Evolutionary conservation across 805 yeast genomes (phyloP).

Genomic region (Pichia nakasei): DNA sequence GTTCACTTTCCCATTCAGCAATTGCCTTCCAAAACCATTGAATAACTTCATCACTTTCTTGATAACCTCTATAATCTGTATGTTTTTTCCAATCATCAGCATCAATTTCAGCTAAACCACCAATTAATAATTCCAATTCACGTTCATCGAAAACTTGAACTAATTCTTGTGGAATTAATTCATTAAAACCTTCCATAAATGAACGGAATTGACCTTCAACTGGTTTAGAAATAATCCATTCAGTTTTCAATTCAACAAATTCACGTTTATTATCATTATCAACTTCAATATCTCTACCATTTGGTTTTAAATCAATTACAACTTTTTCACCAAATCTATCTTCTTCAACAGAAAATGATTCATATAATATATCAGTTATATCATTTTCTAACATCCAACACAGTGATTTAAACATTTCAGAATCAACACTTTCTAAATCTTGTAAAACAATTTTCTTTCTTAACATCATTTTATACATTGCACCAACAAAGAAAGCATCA

Average conservation of each 20-base stretch:
- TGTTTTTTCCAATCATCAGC: conserved; percentile 99
- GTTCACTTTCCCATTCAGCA: conserved; percentile 91
- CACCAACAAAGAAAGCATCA: conserved; percentile 98
- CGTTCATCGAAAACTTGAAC: conserved; percentile 97
- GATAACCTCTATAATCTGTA: conserved; percentile 97
- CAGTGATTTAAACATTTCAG: conserved; percentile 88
- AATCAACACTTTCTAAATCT: conserved; percentile 98
- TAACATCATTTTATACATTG: conserved; percentile 95
- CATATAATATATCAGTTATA: conserved; percentile 76
- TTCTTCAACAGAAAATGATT: conserved; percentile 79
- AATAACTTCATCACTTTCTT: conserved; percentile 90
- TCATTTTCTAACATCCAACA: conserved; percentile 96
- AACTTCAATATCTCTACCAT: conserved; percentile 84
- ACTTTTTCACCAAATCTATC: conserved; percentile 92
- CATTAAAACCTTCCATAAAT: conserved; percentile 95
- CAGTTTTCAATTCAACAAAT: conserved; percentile 88
- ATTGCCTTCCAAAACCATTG: conserved; percentile 99
- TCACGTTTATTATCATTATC: conserved; percentile 92
- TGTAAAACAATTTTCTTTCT: conserved; percentile 89
- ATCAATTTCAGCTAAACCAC: conserved; percentile 97
- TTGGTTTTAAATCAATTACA: conserved; percentile 81
- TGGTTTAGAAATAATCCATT: conserved; percentile 90
- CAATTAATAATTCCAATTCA: conserved; percentile 91
- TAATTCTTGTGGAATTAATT: conserved; percentile 91
- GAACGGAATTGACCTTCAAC: conserved; percentile 95